Evolutionary conservation across 23 red algal genomes (phyloP).

Genomic region (Gracilaria gracilis): DNA sequence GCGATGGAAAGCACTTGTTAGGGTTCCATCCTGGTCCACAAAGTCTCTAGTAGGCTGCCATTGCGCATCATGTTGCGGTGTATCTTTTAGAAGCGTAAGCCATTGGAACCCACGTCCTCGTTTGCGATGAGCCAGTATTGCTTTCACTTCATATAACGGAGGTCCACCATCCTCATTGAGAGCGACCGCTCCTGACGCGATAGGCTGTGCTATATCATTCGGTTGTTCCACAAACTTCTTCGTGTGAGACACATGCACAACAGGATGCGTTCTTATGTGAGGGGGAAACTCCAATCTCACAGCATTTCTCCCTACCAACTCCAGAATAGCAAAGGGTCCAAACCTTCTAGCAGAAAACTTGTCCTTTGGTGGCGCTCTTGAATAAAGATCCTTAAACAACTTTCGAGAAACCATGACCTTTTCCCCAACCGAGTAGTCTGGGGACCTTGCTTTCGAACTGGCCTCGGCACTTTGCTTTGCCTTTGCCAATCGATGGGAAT

Average conservation of each 20-base stretch:
- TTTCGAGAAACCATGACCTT: background rate
- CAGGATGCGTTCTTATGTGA: conserved; percentile 34
- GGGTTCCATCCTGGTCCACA: no score
- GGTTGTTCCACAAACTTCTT: background rate
- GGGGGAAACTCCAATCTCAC: conserved; percentile 11
- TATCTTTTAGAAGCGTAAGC: no score
- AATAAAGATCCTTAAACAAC: background rate
- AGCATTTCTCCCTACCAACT: conserved; percentile 34
- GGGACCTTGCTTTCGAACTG: background rate
- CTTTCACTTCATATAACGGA: no score
- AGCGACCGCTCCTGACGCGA: no score
- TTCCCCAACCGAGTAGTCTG: background rate
- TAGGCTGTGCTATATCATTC: no score
- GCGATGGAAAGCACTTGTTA: no score
- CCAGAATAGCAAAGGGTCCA: conserved; percentile 19
- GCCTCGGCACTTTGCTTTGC: conserved; percentile 14
- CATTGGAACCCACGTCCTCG: no score
- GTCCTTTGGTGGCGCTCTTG: background rate
- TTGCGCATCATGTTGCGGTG: no score
- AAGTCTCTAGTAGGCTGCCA: no score
- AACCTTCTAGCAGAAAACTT: conserved; percentile 4
- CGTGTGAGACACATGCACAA: conserved; percentile 1
- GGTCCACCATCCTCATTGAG: no score
- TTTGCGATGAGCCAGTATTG: no score
- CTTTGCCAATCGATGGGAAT: conserved; percentile 3